Evolutionary conservation across 73 alveolate species (phyloP).

Genomic region (Paramecium sexaurelia): DNA sequence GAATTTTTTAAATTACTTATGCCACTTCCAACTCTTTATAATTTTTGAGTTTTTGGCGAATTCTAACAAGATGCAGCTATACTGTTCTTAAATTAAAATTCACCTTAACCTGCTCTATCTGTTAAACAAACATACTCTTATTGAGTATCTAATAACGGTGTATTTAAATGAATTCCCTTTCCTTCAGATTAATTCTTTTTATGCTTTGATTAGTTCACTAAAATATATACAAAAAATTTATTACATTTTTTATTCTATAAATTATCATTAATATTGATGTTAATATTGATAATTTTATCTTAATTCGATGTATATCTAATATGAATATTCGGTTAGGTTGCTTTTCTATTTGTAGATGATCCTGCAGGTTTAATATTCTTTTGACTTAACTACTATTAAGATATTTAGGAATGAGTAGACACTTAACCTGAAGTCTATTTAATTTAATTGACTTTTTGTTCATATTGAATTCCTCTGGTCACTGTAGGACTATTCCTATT

Average conservation of each 20-base stretch:
- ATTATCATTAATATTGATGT: not conserved
- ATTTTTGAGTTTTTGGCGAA: not conserved
- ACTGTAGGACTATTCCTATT: conserved; percentile 31
- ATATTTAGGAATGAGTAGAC: not conserved
- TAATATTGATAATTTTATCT: not conserved
- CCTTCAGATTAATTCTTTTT: conserved; percentile 1
- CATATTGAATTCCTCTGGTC: not conserved
- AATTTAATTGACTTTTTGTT: not conserved
- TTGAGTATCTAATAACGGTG: not conserved
- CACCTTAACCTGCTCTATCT: not conserved
- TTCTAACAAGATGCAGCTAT: not conserved
- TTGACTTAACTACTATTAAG: not conserved
- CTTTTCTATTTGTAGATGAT: not conserved
- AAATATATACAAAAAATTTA: not conserved
- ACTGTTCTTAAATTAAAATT: not conserved
- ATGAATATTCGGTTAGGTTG: not conserved
- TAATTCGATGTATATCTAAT: conserved; percentile 28
- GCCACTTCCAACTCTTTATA: not conserved
- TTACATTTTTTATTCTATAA: not conserved
- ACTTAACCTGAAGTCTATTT: not conserved
- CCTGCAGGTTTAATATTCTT: not conserved
- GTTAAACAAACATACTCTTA: not conserved
- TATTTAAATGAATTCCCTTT: not conserved
- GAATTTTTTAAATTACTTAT: not conserved
- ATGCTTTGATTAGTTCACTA: not conserved